Evolutionary conservation across 768 basidiomycete genomes (phyloP).

Genomic region (Phaffia tasmanica): DNA sequence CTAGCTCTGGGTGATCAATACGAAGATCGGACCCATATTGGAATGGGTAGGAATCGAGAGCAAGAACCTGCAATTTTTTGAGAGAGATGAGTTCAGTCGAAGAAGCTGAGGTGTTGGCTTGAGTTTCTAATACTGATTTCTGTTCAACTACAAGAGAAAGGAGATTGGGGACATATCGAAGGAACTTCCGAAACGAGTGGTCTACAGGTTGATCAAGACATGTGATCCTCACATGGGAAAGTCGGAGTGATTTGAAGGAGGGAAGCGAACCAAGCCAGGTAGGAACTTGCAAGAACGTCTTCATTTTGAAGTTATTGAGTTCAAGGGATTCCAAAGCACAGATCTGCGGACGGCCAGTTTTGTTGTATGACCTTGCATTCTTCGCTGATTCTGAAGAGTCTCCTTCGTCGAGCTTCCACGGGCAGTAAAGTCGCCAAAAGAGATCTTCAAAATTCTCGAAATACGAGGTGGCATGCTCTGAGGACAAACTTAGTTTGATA

Average conservation of each 20-base stretch:
- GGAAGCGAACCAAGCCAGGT: neutral
- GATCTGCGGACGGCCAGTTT: neutral
- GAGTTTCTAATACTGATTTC: neutral
- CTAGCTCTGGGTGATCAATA: neutral
- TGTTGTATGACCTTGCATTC: neutral
- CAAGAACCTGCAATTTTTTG: neutral
- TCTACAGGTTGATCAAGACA: too few relatives aligned
- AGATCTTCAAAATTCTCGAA: neutral
- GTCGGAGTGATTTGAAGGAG: neutral
- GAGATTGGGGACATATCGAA: constrained; percentile 6
- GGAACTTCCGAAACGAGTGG: neutral
- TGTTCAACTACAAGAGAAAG: neutral
- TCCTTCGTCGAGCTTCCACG: neutral
- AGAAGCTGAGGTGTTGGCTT: neutral
- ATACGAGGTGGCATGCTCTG: neutral
- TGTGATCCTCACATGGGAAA: neutral
- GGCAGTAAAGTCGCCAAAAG: neutral
- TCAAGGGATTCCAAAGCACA: constrained; percentile 4
- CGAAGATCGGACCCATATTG: neutral
- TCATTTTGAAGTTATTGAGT: neutral
- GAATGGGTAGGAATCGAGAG: neutral
- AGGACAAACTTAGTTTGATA: too few relatives aligned
- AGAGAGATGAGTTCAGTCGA: neutral
- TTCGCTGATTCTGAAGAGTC: neutral
- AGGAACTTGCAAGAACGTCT: neutral